Evolutionary conservation across 371 early-diverging fungal genomes (phyloP).

Genomic region (Lichtheimia corymbifera): DNA sequence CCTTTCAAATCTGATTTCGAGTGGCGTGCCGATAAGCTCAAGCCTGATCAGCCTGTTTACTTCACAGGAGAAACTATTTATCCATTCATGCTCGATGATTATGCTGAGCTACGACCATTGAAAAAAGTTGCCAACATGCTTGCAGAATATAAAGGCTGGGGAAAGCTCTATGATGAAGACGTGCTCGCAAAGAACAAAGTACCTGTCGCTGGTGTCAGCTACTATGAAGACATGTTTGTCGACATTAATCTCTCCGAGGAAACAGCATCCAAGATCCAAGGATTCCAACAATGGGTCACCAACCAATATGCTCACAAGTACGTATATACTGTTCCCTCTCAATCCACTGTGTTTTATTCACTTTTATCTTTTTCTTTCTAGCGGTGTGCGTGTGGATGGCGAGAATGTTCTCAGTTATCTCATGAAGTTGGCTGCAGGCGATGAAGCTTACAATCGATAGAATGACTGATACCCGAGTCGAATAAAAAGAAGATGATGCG

Average conservation of each 20-base stretch:
- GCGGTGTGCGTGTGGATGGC: slow-evolving; percentile 59
- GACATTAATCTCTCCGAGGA: slow-evolving; percentile 65
- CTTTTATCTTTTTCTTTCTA: slow-evolving; percentile 6
- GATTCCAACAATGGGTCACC: slow-evolving; percentile 71
- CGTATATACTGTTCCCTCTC: slow-evolving; percentile 10
- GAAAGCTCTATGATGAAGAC: slow-evolving; percentile 57
- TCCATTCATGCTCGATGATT: slow-evolving; percentile 80
- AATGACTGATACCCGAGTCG: not conserved
- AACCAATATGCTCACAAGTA: slow-evolving; percentile 78
- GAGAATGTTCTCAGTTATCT: slow-evolving; percentile 59
- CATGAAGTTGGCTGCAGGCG: slow-evolving; percentile 61
- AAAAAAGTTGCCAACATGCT: slow-evolving; percentile 63
- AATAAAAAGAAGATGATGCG: too few relatives aligned
- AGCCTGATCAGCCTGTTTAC: slow-evolving; percentile 30
- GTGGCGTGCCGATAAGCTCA: slow-evolving; percentile 43
- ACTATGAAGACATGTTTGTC: slow-evolving; percentile 77
- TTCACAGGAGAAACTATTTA: slow-evolving; percentile 72
- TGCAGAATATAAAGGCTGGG: slow-evolving; percentile 62
- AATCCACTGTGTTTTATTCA: not conserved
- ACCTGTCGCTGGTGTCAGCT: slow-evolving; percentile 68
- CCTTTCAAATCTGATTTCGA: slow-evolving; percentile 55
- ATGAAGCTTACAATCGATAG: slow-evolving; percentile 45
- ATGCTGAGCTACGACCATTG: slow-evolving; percentile 60
- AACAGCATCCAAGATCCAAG: slow-evolving; percentile 58
- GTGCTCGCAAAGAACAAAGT: slow-evolving; percentile 54